These are phyloP conservation scores for Holtermanniella nyarrowii DNA, from an alignment of 768 basidiomycete genomes.

Conservation along the genomic window DNA sequence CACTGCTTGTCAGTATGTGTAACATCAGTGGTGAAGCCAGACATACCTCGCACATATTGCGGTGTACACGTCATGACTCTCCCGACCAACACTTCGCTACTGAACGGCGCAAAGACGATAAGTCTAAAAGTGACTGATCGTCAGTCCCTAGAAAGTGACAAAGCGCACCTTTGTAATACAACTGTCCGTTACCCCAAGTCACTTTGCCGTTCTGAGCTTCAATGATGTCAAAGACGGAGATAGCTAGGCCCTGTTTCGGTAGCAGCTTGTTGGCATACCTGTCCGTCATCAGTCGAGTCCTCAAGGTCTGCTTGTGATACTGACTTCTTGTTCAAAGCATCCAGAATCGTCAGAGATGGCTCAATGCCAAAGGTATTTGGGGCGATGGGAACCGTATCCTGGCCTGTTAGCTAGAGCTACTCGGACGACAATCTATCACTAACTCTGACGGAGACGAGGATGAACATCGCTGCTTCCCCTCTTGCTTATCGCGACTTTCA, in stretches of 20 bases:
- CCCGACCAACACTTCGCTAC: conserved; percentile 78
- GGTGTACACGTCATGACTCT: conserved; percentile 80
- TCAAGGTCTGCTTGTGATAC: background rate
- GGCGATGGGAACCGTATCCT: conserved; percentile 88
- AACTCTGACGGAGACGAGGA: conserved; percentile 34
- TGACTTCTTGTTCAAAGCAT: conserved; percentile 78
- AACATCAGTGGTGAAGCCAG: background rate
- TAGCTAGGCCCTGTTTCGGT: conserved; percentile 81
- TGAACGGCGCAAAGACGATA: conserved; percentile 83
- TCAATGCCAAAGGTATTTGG: conserved; percentile 74
- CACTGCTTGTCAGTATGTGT: conserved; percentile 46
- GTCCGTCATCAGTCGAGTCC: background rate
- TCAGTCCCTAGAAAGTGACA: background rate
- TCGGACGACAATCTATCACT: background rate
- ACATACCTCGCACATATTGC: conserved; percentile 70
- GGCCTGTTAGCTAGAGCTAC: background rate
- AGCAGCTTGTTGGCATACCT: conserved; percentile 68
- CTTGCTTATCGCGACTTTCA: too few relatives aligned
- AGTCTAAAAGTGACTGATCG: conserved; percentile 69
- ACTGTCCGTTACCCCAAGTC: conserved; percentile 82
- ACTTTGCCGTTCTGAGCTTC: conserved; percentile 85
- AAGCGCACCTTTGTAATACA: conserved; percentile 79
- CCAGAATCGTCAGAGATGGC: conserved; percentile 65
- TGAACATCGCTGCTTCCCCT: conserved; percentile 26
- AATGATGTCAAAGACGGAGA: conserved; percentile 77